Evolutionary conservation across 148 eudicot species (phyloP), one percentile per base, ranked within the genome.

Genomic region (Silene conica): DNA sequence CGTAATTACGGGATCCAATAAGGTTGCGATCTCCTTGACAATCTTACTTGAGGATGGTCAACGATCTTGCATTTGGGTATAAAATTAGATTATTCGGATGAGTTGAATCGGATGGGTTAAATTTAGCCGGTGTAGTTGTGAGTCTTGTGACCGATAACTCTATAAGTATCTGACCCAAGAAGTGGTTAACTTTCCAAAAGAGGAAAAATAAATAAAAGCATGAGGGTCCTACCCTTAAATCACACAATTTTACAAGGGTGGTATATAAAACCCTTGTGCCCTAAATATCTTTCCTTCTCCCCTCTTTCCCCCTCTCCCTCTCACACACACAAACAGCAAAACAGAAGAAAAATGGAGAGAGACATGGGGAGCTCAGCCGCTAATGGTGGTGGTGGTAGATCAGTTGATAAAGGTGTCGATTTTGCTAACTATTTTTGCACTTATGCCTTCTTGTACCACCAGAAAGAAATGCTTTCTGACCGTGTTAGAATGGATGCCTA

Each of bases 361-460:
- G 61, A 67, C 2, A 86, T 84, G 89, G 74, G 85, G 52, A 73
- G 84, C 78, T 74, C 89, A 56, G 52, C 64, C 22, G 84, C 77
- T 0, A 83, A 80, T 62, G 83, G 84, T 41, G 78, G 84, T 41
- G 78, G 69, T 67, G 84, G 54, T 62, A 72, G 75, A 34, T 68
- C 77, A 67, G 92, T 95, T 5, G 92, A 95, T 72, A 95, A 92
- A 78, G 99, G 87, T 1, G 99, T 82, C 0, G 99, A 95, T 67
- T 95, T 85, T 71, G 99, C 99, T 13, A 95, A 95, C 77, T 95
- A 95, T 60, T 95, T 92, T 82, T 92, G 97, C 86, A 92, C 99
- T 11, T 95, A 95, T 75, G 85, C 90, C 48, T 95, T 88, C 71
- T 91, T 95, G 52, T 95, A 83, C 69, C 99, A 95, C 83, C 99